A percentile compares a stretch with the other conserved stretches of the same genome.
Conservation (phyloP, 345 rosid genomes). For the Salix exigua region DNA sequence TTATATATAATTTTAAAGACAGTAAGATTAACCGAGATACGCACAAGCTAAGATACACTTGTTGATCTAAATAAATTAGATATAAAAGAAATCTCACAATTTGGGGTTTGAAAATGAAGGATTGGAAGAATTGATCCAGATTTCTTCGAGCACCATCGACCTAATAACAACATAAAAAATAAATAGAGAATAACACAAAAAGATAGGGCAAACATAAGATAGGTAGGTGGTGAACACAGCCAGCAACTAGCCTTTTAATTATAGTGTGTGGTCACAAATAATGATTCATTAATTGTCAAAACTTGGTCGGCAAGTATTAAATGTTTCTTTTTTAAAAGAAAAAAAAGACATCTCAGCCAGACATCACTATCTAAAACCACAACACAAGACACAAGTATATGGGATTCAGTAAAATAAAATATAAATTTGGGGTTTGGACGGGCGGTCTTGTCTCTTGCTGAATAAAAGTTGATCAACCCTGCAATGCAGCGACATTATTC, state of each 20-base stretch:
- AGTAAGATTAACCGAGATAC: no score
- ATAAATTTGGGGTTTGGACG: background rate
- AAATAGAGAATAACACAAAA: no score
- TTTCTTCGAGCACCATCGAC: no score
- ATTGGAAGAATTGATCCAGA: no score
- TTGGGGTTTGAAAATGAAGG: no score
- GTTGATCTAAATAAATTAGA: no score
- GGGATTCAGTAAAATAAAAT: no score
- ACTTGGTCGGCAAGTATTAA: background rate
- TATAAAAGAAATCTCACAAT: no score
- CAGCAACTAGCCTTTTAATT: background rate
- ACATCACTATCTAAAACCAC: background rate
- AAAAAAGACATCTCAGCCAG: no score
- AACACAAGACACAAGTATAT: background rate
- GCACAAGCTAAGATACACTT: rapidly evolving
- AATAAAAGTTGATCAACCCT: background rate
- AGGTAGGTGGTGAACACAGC: background rate
- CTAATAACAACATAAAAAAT: no score
- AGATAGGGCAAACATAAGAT: background rate
- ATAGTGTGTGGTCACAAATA: background rate
- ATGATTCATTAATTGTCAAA: background rate
- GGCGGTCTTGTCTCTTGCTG: background rate
- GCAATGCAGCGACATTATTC: background rate
- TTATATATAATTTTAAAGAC: rapidly evolving
- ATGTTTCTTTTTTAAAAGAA: background rate